phyloP scores from a whole-genome alignment of 1,139 yeast species.

The Kodamaea derodonti region DNA sequence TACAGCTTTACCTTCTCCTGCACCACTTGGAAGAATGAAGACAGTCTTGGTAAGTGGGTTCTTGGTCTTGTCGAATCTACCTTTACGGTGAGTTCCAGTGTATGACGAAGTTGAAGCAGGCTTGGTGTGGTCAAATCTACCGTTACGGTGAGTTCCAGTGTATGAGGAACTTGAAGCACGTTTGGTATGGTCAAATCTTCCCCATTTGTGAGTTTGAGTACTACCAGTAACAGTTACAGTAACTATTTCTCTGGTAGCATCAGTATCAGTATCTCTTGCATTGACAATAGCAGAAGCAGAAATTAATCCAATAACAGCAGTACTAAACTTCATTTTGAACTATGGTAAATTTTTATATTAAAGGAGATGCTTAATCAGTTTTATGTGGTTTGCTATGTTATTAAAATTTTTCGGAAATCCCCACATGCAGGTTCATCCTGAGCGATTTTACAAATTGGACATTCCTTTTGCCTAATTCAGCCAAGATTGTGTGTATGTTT shows the following conservation, averaged over 20 bases:
- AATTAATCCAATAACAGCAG: constrained; percentile 18
- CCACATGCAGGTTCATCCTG: not conserved
- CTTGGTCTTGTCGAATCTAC: constrained; percentile 49
- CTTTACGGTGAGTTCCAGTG: constrained; percentile 44
- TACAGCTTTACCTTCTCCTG: constrained; percentile 11
- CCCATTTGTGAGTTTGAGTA: constrained; percentile 40
- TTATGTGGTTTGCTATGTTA: constrained; percentile 1
- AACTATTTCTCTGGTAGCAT: constrained; percentile 21
- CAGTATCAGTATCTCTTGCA: constrained; percentile 18
- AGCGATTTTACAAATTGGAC: not conserved
- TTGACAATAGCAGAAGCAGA: constrained; percentile 18
- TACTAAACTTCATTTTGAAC: constrained; percentile 22
- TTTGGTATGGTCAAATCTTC: constrained; percentile 50
- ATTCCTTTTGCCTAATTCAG: not conserved
- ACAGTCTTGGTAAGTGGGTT: constrained; percentile 23
- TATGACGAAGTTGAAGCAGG: constrained; percentile 20
- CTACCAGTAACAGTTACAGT: constrained; percentile 26
- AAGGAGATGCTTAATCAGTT: constrained; percentile 1
- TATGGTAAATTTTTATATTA: too few relatives aligned
- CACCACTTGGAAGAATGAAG: constrained; percentile 16
- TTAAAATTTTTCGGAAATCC: not conserved
- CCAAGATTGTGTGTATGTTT: not conserved
- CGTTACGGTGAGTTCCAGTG: constrained; percentile 36
- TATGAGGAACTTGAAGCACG: constrained; percentile 15
- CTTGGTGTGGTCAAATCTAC: constrained; percentile 41